Base-by-base conservation (phyloP, 345 rosid species). In the Aegle marmelos region DNA sequence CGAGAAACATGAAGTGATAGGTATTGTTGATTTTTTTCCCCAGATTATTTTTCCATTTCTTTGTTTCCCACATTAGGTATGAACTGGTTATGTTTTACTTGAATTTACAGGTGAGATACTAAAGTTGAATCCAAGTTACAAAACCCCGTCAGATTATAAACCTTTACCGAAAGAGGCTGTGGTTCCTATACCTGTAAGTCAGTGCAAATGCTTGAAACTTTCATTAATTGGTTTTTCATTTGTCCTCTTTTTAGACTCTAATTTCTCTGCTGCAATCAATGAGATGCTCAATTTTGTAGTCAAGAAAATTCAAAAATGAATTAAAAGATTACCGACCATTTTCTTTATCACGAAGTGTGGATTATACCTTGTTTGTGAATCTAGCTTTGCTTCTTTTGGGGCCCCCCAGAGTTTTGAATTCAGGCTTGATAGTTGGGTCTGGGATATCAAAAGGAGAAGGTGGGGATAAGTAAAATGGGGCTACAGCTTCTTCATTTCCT, bases 101-200 rank as follows among this genome's bases (percentile, higher is more conserved):
- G 59, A 25, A 22, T 62, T 71, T 87, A 24, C 85, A 96, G 99
- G 98, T 78, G 95, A 94, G 85, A 94, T 96, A 72, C 84, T 94
- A 59, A 87, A 85, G 81, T 75, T 96, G 79, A 94, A 94, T 86
- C 92, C 97, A 21, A 88, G 91, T 76, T 96, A 87, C 88, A 96
- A 91, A 87, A 87, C 88, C 50, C 98, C 98, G 39, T 85, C 89
- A 53, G 94, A 91, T 83, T 96, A 96, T 81, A 90, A 88, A 78
- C 98, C 97, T 37, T 81, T 90, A 87, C 78, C 89, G 79, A 96
- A 91, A 82, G 98, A 91, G 85, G 92, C 94, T 58, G 85, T 74
- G 72, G 88, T 96, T 79, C 89, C 92, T 9, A 86, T 96, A 53
- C 91, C 95, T 86, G 99, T 96, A 88, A 86, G 97, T 82, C 64